These are phyloP conservation scores for Suillus decipiens DNA, from an alignment of 768 basidiomycete species.

Conservation along the genomic window DNA sequence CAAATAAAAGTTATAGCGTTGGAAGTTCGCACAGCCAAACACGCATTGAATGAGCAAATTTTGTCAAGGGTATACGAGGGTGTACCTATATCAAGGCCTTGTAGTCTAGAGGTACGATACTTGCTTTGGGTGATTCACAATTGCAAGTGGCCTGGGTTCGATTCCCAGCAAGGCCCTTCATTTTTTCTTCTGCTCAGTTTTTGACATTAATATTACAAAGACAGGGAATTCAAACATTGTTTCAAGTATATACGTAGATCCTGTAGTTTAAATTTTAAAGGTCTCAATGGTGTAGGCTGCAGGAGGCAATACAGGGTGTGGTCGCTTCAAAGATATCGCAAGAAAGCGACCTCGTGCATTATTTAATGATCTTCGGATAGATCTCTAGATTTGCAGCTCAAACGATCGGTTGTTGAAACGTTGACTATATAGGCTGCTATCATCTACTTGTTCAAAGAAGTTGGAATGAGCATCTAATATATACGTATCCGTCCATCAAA, in stretches of 20 bases:
- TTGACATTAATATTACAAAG: neutral
- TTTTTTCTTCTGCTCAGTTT: slow-evolving; percentile 7
- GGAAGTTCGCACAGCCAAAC: too few relatives aligned
- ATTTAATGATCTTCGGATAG: too few relatives aligned
- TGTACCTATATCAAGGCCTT: slow-evolving; percentile 19
- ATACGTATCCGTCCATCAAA: neutral
- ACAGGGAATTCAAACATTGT: neutral
- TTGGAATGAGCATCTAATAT: neutral
- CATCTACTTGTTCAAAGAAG: too few relatives aligned
- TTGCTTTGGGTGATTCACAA: slow-evolving; percentile 34
- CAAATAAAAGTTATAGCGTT: too few relatives aligned
- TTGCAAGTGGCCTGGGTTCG: slow-evolving; percentile 27
- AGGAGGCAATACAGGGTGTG: neutral
- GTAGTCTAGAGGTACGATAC: slow-evolving; percentile 41
- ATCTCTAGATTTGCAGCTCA: neutral
- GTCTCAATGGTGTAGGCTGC: neutral
- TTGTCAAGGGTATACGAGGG: neutral
- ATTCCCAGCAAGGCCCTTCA: slow-evolving; percentile 25
- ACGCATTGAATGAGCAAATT: too few relatives aligned
- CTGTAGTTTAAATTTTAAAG: neutral
- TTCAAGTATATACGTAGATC: neutral
- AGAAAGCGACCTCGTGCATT: too few relatives aligned
- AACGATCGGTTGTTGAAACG: neutral
- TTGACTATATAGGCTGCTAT: neutral
- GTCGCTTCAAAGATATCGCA: neutral